Evolutionary conservation across 306 rosid species (phyloP).

Genomic region (Vigna radiata): DNA sequence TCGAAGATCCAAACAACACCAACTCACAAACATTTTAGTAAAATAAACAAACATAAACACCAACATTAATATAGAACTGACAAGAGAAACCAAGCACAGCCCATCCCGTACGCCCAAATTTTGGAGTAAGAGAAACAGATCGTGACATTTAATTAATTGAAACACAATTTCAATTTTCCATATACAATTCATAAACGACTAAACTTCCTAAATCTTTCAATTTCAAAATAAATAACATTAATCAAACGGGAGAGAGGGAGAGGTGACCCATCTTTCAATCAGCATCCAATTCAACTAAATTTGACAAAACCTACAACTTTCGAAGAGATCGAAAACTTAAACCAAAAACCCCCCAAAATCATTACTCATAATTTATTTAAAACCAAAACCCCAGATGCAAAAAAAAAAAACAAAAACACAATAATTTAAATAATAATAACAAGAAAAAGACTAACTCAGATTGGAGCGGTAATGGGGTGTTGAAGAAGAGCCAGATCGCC

Average conservation of each 20-base stretch:
- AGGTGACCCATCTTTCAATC: slow-evolving; percentile 33
- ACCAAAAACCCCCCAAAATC: slow-evolving; percentile 32
- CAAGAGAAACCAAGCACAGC: not conserved
- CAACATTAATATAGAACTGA: slow-evolving; percentile 5
- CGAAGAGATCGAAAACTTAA: slow-evolving; percentile 36
- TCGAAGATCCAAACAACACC: slow-evolving; percentile 19
- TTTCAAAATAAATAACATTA: slow-evolving; percentile 32
- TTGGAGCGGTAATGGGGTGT: slow-evolving; percentile 54
- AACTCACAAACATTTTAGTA: slow-evolving; percentile 39
- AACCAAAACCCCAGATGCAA: slow-evolving; percentile 3
- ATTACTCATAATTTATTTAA: not conserved
- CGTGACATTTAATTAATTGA: slow-evolving; percentile 14
- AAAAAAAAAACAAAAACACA: slow-evolving; percentile 1
- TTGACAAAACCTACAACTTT: slow-evolving; percentile 23
- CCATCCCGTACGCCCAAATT: slow-evolving; percentile 5
- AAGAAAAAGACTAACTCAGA: slow-evolving; percentile 63
- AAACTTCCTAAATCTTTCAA: slow-evolving; percentile 25
- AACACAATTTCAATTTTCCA: slow-evolving; percentile 16
- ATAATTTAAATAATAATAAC: not conserved
- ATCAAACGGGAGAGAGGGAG: not conserved
- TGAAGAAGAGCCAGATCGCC: slow-evolving; percentile 85
- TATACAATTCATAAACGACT: slow-evolving; percentile 33
- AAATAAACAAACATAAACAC: slow-evolving; percentile 7
- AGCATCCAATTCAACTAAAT: slow-evolving; percentile 39
- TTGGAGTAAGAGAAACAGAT: slow-evolving; percentile 21